A percentile compares a stretch with the other conserved stretches of the same genome.
Conservation (phyloP, 352 stramenopile species). For the Phytophthora vignae region DNA sequence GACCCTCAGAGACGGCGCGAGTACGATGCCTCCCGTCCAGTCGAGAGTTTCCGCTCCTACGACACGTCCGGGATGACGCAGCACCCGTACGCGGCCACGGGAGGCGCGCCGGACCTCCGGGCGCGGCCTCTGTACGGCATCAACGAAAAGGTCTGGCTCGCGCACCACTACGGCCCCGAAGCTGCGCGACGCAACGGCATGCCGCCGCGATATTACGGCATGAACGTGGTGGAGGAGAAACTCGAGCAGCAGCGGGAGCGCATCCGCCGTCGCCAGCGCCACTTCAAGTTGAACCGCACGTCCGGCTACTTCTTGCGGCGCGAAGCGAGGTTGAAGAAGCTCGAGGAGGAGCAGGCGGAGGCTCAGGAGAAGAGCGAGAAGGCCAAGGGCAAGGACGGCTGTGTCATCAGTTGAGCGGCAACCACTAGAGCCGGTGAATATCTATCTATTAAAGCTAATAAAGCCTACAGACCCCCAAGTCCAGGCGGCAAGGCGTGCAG, state of each 20-base stretch:
- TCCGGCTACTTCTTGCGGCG: slow-evolving; percentile 81
- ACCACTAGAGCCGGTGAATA: slow-evolving; percentile 15
- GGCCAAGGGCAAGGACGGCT: slow-evolving; percentile 19
- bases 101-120: slow-evolving; percentile 35
- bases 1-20: slow-evolving; percentile 63
- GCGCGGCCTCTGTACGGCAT: slow-evolving; percentile 71
- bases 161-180: slow-evolving; percentile 80
- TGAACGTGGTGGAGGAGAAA: slow-evolving; percentile 78
- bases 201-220: slow-evolving; percentile 70
- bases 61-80: slow-evolving; percentile 47
- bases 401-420: slow-evolving; percentile 39
- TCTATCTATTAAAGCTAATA: slow-evolving; percentile 43
- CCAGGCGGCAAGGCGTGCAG: slow-evolving; percentile 45
- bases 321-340: slow-evolving; percentile 66
- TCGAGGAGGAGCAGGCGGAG: slow-evolving; percentile 57
- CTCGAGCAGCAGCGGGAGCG: slow-evolving; percentile 71
- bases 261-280: slow-evolving; percentile 65
- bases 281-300: slow-evolving; percentile 75
- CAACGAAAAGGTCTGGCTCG: slow-evolving; percentile 86
- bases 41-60: slow-evolving; percentile 53
- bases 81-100: slow-evolving; percentile 65
- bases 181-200: slow-evolving; percentile 55
- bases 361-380: slow-evolving; percentile 28
- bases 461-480: slow-evolving; percentile 12
- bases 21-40: slow-evolving; percentile 67